These are phyloP conservation scores for Fusarium sp. DNA, from an alignment of 2,329 filamentous ascomycete genomes.

Conservation along the genomic window DNA sequence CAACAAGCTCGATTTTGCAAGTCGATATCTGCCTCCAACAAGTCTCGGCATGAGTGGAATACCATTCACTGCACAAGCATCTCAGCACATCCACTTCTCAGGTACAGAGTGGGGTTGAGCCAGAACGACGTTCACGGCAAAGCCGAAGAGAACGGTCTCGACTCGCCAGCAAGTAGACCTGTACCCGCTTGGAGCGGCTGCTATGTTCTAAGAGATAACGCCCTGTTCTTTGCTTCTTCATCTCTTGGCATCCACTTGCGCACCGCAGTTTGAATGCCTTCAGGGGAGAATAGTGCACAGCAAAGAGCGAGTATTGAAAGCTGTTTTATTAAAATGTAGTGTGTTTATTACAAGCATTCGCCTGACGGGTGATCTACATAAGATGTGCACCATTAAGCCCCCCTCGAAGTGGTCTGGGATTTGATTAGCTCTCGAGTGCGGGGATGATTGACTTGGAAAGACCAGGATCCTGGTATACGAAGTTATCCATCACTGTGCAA, in stretches of 20 bases:
- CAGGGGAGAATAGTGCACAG: neutral
- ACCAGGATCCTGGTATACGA: slow-evolving; percentile 19
- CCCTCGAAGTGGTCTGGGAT: slow-evolving; percentile 21
- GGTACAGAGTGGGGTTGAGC: slow-evolving; percentile 42
- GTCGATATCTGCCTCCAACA: neutral
- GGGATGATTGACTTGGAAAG: slow-evolving; percentile 18
- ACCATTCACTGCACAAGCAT: neutral
- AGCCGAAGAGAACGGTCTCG: slow-evolving; percentile 47
- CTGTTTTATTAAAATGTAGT: slow-evolving; percentile 5
- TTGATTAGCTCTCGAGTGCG: slow-evolving; percentile 25
- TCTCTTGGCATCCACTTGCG: neutral
- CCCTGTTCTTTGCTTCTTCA: slow-evolving; percentile 3
- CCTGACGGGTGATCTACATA: slow-evolving; percentile 44
- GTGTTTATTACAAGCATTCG: slow-evolving; percentile 14
- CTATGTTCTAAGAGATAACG: slow-evolving; percentile 5
- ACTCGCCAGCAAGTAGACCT: slow-evolving; percentile 28
- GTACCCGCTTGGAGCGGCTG: slow-evolving; percentile 31
- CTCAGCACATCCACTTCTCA: slow-evolving; percentile 40
- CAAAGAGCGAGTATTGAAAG: neutral
- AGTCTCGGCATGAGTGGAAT: neutral
- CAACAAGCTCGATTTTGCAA: neutral
- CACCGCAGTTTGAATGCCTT: slow-evolving; percentile 7
- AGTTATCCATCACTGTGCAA: neutral
- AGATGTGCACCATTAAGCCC: slow-evolving; percentile 44
- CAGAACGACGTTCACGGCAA: slow-evolving; percentile 42